Base-by-base conservation (phyloP, 2,329 filamentous ascomycete genomes). In the Ophiostoma himal-ulmi region DNA sequence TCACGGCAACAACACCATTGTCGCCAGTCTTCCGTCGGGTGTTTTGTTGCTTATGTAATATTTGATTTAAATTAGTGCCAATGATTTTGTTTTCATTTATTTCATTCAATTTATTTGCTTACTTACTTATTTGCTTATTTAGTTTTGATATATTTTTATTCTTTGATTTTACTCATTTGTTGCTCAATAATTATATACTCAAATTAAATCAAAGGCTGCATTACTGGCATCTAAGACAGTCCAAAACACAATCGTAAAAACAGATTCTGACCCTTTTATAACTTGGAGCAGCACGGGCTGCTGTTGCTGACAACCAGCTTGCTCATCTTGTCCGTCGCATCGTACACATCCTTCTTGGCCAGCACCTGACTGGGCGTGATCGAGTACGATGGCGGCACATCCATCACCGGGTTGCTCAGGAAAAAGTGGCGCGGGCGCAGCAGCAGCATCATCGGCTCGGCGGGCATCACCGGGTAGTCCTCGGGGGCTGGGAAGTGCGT, bases 401-500 rank as follows among this genome's bases (percentile, higher is more conserved):
- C 91, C 78, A 96, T 82, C 70, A 88, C 90, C 1, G 92, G 92
- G 77, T 94, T 96, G 75, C 86, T 85, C 30, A 84, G 81, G 80
- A 96, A 96, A 85, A 96, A 96, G 81, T 96, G 90, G 60, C 92
- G 82, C 3, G 93, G 93, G 41, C 92, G 83, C 57, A 96, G 82
- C 48, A 96, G 83, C 75, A 96, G 82, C 1, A 88, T 92, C 85
- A 97, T 94, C 0, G 92, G 91, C 82, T 94, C 91, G 0, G 87
- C 91, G 0, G 93, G 93, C 93, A 97, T 97, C 75, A 97, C 84
- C 39, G 94, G 94, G 82, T 92, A 97, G 79, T 97, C 94, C 78
- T 97, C 94, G 0, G 93, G 93, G 0, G 91, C 83, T 0, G 94
- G 93, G 82, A 97, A 94, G 78, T 97, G 94, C 0, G 91, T 94